Percentiles rank a stretch among this genome's conserved stretches.
Evolutionary conservation across 2,329 filamentous ascomycete genomes (phyloP).

Genomic region (Plenodomus tracheiphilus): DNA sequence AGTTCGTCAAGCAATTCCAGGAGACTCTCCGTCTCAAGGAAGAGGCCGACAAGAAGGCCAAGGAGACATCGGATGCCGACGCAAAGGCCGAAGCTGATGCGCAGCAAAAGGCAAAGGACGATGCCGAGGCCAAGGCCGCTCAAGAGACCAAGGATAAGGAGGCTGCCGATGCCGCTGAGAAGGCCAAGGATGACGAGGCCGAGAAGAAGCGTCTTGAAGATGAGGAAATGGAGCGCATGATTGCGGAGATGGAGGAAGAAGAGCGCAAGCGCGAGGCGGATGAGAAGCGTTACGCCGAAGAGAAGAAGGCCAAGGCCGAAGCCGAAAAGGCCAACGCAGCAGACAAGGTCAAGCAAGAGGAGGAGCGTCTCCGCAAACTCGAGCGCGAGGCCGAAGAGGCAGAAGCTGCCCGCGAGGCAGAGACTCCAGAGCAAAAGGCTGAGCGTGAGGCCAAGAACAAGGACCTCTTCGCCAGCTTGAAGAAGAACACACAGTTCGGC

Average conservation of each 20-base stretch:
- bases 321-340: constrained; percentile 62
- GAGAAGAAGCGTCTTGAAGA: constrained; percentile 44
- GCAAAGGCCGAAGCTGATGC: constrained; percentile 51
- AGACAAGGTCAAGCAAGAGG: constrained; percentile 51
- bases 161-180: constrained; percentile 45
- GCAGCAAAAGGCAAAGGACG: constrained; percentile 56
- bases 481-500: constrained; percentile 53
- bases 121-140: constrained; percentile 41
- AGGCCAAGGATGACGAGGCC: constrained; percentile 44
- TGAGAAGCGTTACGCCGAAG: constrained; percentile 71
- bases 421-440: constrained; percentile 48
- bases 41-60: constrained; percentile 62
- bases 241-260: constrained; percentile 63
- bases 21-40: constrained; percentile 52
- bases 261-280: constrained; percentile 61
- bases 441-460: constrained; percentile 41
- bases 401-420: constrained; percentile 49
- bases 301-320: constrained; percentile 65
- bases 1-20: constrained; percentile 71
- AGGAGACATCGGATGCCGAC: constrained; percentile 46
- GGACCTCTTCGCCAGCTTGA: constrained; percentile 51
- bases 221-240: constrained; percentile 60
- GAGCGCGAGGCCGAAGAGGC: constrained; percentile 55
- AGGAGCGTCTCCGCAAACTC: constrained; percentile 55
- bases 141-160: constrained; percentile 35